Percentiles rank a stretch among this genome's conserved stretches.
Conservation (phyloP, 2,329 filamentous ascomycete genomes). For the Colletotrichum musicola region DNA sequence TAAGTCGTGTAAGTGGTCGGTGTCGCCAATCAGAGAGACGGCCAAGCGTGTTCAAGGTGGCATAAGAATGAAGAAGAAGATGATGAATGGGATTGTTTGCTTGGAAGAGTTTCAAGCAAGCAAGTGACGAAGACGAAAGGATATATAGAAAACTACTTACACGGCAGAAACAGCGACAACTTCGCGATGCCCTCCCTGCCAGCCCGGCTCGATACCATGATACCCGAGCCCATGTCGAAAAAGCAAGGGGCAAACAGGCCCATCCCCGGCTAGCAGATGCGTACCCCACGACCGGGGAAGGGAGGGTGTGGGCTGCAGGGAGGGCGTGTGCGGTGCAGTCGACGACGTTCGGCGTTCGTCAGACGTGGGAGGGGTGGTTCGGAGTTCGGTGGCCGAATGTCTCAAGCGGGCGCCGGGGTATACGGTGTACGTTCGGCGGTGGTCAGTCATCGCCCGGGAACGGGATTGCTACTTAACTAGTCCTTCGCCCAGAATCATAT, state of each 20-base stretch:
- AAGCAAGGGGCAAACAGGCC: slow-evolving; percentile 28
- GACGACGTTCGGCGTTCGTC: slow-evolving; percentile 29
- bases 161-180: neutral
- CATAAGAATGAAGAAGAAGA: slow-evolving; percentile 37
- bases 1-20: neutral
- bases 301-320: slow-evolving; percentile 11
- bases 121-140: slow-evolving; percentile 4
- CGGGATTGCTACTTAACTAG: slow-evolving; percentile 23
- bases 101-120: neutral
- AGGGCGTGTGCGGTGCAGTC: slow-evolving; percentile 6
- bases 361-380: slow-evolving; percentile 21
- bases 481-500: slow-evolving; percentile 10
- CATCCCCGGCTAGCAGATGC: neutral
- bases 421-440: slow-evolving; percentile 31
- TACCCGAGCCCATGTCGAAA: slow-evolving; percentile 19
- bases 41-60: neutral
- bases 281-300: slow-evolving; percentile 21
- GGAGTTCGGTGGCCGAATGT: slow-evolving; percentile 38
- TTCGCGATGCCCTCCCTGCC: slow-evolving; percentile 31
- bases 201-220: slow-evolving; percentile 20
- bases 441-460: slow-evolving; percentile 15
- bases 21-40: neutral
- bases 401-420: slow-evolving; percentile 27
- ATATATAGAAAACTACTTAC: slow-evolving; percentile 31
- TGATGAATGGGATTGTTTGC: slow-evolving; percentile 15